Percentiles rank a stretch among this genome's conserved stretches.
Evolutionary conservation across 1,284 basidiomycete genomes (phyloP).

Genomic region (Amylostereum chailletii): DNA sequence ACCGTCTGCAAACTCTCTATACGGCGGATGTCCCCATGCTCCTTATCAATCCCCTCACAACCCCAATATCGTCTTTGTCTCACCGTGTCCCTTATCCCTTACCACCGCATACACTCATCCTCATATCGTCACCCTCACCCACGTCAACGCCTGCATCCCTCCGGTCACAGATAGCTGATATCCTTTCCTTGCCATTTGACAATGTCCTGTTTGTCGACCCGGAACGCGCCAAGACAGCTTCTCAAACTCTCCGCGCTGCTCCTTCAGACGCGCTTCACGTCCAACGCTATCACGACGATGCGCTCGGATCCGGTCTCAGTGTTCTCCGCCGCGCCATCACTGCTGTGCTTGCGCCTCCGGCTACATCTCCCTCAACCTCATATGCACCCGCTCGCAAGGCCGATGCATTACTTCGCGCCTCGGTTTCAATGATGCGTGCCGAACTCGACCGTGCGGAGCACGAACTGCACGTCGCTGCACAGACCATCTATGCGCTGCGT

Average conservation of each 20-base stretch:
- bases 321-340: slow-evolving; percentile 34
- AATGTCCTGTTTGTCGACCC: slow-evolving; percentile 48
- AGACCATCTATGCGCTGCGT: slow-evolving; percentile 9
- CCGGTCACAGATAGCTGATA: slow-evolving; percentile 7
- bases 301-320: slow-evolving; percentile 47
- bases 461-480: slow-evolving; percentile 6
- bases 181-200: slow-evolving; percentile 2
- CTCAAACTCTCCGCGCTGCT: slow-evolving; percentile 35
- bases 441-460: slow-evolving; percentile 1
- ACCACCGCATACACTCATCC: slow-evolving; percentile 44
- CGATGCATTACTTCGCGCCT: slow-evolving; percentile 4
- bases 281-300: slow-evolving; percentile 57
- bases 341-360: slow-evolving; percentile 19
- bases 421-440: slow-evolving; percentile 2
- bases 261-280: slow-evolving; percentile 39
- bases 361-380: background rate
- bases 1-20: slow-evolving; percentile 24
- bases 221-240: slow-evolving; percentile 42
- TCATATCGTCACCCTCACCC: slow-evolving; percentile 29
- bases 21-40: slow-evolving; percentile 51
- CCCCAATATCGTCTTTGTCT: slow-evolving; percentile 31
- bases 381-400: slow-evolving; percentile 2
- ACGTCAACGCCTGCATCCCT: slow-evolving; percentile 13
- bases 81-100: slow-evolving; percentile 21
- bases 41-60: slow-evolving; percentile 48